Percentiles rank a stretch among this genome's conserved stretches.
Evolutionary conservation across 495 filamentous ascomycete species (phyloP).

Genomic region (Penicillium crystallinum): DNA sequence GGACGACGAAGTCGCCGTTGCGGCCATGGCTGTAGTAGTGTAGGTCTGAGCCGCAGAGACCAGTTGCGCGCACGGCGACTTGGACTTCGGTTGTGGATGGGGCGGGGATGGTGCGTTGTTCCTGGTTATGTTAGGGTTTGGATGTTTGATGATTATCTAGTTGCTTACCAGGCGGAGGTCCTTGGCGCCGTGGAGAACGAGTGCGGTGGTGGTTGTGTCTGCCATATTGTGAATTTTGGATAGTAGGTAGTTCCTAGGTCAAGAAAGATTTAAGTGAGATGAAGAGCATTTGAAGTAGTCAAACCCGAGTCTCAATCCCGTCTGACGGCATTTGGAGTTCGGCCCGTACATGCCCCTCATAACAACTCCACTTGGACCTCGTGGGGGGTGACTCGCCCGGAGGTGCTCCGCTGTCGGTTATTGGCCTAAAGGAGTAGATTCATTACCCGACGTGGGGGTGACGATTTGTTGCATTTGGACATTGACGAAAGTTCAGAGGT

Average conservation of each 20-base stretch:
- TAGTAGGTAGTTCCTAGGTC: background rate
- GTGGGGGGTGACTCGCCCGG: conserved; percentile 14
- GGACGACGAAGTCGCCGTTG: conserved; percentile 76
- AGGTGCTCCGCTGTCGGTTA: conserved; percentile 32
- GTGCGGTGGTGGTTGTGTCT: conserved; percentile 45
- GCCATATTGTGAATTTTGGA: conserved; percentile 12
- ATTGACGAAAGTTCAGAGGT: background rate
- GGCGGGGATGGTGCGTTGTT: conserved; percentile 34
- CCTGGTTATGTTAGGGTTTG: conserved; percentile 25
- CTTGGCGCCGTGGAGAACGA: conserved; percentile 64
- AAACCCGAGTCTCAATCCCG: background rate
- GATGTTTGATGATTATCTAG: background rate
- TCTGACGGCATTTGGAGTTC: conserved; percentile 10
- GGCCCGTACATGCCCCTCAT: conserved; percentile 9
- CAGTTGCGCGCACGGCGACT: conserved; percentile 67
- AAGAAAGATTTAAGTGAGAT: background rate
- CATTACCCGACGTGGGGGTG: conserved; percentile 31
- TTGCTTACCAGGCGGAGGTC: conserved; percentile 59
- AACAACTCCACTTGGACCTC: background rate
- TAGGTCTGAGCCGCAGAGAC: conserved; percentile 79
- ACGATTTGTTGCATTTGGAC: background rate
- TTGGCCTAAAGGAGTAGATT: conserved; percentile 17
- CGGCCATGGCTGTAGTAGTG: conserved; percentile 82
- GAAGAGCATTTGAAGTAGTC: background rate
- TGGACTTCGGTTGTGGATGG: conserved; percentile 59